These are phyloP conservation scores for Microcera coccophila DNA, from an alignment of 2,329 filamentous ascomycete species.

Conservation along the genomic window DNA sequence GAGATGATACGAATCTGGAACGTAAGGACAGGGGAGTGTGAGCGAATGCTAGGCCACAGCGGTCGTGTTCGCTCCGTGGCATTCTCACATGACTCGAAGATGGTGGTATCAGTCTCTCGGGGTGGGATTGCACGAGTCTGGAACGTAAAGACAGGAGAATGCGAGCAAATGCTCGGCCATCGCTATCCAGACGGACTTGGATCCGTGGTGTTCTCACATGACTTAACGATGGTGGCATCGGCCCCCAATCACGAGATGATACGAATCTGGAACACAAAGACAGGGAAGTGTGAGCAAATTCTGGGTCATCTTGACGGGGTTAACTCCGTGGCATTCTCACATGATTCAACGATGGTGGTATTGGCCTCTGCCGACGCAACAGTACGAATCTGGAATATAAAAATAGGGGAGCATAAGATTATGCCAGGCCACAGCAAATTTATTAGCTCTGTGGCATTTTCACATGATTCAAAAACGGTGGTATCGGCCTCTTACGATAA, in stretches of 20 bases:
- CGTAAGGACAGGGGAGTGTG: background rate
- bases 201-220: background rate
- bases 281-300: background rate
- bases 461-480: background rate
- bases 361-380: conserved; percentile 1
- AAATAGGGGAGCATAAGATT: background rate
- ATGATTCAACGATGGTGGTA: background rate
- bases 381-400: background rate
- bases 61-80: background rate
- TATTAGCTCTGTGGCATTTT: conserved; percentile 1
- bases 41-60: background rate
- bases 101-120: conserved; percentile 2
- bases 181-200: background rate
- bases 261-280: background rate
- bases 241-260: background rate
- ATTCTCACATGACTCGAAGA: conserved; percentile 2
- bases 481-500: background rate
- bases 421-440: background rate
- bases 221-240: background rate
- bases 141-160: background rate
- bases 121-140: conserved; percentile 3
- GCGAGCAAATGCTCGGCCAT: background rate
- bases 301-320: background rate
- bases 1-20: conserved; percentile 4
- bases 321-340: conserved; percentile 2